phyloP scores from a whole-genome alignment of 2,329 filamentous ascomycete species.

The Cercospora nicotianae region DNA sequence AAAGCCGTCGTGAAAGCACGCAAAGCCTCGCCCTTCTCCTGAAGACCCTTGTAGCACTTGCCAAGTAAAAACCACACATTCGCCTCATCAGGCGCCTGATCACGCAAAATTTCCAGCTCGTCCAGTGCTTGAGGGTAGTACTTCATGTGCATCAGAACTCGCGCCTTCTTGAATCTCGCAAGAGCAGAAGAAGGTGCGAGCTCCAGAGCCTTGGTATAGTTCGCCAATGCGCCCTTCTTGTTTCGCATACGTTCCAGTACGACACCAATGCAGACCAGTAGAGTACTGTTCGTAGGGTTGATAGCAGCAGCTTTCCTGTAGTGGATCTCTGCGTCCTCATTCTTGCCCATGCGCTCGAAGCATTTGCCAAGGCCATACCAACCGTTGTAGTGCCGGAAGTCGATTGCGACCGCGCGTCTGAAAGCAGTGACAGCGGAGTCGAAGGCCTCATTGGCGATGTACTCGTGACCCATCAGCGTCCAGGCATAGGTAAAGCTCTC shows the following conservation, averaged over 20 bases:
- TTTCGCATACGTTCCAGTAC: constrained; percentile 85
- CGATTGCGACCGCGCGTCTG: constrained; percentile 78
- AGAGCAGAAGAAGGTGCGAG: constrained; percentile 78
- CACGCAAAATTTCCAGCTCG: constrained; percentile 85
- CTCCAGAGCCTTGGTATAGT: constrained; percentile 79
- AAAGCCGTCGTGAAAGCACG: constrained; percentile 92
- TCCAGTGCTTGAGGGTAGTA: constrained; percentile 68
- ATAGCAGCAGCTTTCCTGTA: constrained; percentile 85
- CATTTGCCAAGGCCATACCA: constrained; percentile 84
- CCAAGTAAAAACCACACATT: constrained; percentile 95
- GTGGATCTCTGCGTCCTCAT: constrained; percentile 83
- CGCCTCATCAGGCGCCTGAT: constrained; percentile 88
- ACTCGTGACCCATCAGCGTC: constrained; percentile 92
- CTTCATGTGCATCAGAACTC: constrained; percentile 76
- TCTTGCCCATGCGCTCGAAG: constrained; percentile 53
- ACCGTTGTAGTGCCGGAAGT: constrained; percentile 93
- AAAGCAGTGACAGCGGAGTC: constrained; percentile 91
- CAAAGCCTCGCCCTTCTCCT: constrained; percentile 71
- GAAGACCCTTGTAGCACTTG: constrained; percentile 64
- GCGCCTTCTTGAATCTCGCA: constrained; percentile 89
- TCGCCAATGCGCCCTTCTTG: constrained; percentile 71
- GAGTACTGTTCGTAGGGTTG: constrained; percentile 89
- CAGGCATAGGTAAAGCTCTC: constrained; percentile 92
- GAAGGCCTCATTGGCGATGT: constrained; percentile 94
- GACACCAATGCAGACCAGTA: constrained; percentile 88